Evolutionary conservation across 257 asterid species (phyloP).

Genomic region (Dorcoceras hygrometricum): DNA sequence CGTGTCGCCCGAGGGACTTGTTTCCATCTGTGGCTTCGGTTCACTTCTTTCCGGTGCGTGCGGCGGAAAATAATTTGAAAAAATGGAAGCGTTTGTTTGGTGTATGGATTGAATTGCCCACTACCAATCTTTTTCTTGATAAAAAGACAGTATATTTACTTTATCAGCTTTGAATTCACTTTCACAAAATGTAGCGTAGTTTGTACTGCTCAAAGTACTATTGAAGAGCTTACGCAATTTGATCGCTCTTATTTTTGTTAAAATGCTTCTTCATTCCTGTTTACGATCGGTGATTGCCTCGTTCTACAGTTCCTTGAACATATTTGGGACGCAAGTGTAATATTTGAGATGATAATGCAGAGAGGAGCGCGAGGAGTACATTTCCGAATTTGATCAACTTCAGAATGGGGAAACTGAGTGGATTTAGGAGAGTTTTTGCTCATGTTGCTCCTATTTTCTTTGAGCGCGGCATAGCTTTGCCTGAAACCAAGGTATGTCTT

Average conservation of each 20-base stretch:
- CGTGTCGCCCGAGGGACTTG: slow-evolving; percentile 72
- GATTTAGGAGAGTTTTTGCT: slow-evolving; percentile 89
- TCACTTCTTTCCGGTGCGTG: slow-evolving; percentile 89
- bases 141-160: not conserved
- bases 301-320: not conserved
- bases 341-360: slow-evolving; percentile 37
- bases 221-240: not conserved
- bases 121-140: not conserved
- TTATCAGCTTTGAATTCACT: not conserved
- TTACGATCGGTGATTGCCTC: not conserved
- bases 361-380: slow-evolving; percentile 92
- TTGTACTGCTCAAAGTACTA: not conserved
- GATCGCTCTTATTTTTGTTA: not conserved
- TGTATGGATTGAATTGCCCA: not conserved
- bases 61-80: no score
- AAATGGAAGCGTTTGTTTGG: no score
- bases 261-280: not conserved
- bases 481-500: slow-evolving; percentile 73
- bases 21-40: slow-evolving; percentile 88
- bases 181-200: not conserved
- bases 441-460: slow-evolving; percentile 92
- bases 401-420: slow-evolving; percentile 74
- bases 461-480: slow-evolving; percentile 82
- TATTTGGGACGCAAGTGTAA: not conserved
- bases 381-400: slow-evolving; percentile 89